Percentiles rank a stretch among this genome's conserved stretches.
phyloP scores from a whole-genome alignment of 73 alveolate genomes.

The Paraurostyla sp. region DNA sequence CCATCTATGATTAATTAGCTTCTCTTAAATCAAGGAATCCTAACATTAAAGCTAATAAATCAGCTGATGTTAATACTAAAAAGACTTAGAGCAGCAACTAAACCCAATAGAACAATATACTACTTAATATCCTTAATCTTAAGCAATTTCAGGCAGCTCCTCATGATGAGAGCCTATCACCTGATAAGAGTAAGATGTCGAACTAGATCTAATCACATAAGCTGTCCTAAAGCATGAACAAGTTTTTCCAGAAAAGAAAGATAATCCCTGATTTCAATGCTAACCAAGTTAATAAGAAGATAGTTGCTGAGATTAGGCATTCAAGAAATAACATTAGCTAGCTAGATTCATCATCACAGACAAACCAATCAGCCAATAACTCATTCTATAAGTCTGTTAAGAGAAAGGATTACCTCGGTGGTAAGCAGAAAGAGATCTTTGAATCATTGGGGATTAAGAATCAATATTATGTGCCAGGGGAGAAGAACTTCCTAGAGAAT shows the following conservation, averaged over 20 bases:
- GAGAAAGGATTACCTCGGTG: not conserved
- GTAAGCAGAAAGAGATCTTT: not conserved
- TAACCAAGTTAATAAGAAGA: not conserved
- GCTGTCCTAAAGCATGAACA: not conserved
- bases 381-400: not conserved
- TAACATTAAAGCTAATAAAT: not conserved
- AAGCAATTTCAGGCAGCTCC: not conserved
- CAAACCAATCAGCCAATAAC: not conserved
- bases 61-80: not conserved
- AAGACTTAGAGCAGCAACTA: not conserved
- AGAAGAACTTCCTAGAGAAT: not conserved
- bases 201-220: not conserved
- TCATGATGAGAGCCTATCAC: constrained; percentile 25
- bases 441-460: not conserved
- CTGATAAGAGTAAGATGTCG: not conserved
- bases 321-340: not conserved
- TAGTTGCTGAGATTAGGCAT: not conserved
- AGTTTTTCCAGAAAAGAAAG: constrained; percentile 20
- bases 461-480: constrained; percentile 22
- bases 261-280: constrained; percentile 1
- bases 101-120: not conserved
- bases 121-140: not conserved
- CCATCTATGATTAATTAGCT: not conserved
- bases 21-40: not conserved
- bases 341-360: not conserved